Conservation (phyloP, 2,329 filamentous ascomycete genomes). For the Penicillium nordicum region DNA sequence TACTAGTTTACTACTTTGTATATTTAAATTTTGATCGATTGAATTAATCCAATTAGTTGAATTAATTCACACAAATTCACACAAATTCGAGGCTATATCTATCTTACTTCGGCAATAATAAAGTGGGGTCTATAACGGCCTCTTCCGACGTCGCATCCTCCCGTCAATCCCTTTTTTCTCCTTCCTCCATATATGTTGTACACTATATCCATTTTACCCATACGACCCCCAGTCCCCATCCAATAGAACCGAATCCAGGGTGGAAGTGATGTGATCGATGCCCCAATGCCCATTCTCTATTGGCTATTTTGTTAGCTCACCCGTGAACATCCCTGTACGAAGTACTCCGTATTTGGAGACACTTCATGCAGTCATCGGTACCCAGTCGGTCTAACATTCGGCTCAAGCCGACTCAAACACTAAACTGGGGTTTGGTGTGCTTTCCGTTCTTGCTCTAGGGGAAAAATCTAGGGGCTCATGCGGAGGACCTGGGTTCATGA, state of each 20-base stretch:
- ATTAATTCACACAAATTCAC: too few relatives aligned
- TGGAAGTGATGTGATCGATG: background rate
- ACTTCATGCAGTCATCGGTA: background rate
- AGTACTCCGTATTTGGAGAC: background rate
- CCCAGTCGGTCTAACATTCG: background rate
- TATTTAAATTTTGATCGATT: background rate
- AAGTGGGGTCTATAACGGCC: constrained; percentile 9
- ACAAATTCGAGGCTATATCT: background rate
- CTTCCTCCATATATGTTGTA: background rate
- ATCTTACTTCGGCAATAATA: constrained; percentile 9
- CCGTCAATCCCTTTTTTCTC: background rate
- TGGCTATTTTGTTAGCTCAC: background rate
- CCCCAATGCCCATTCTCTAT: background rate
- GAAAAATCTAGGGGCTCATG: background rate
- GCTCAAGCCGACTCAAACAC: constrained; percentile 1
- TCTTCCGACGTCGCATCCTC: background rate
- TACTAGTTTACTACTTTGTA: background rate
- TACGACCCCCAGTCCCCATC: background rate
- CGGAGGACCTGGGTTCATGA: background rate
- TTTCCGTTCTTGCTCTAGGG: background rate
- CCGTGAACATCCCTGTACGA: background rate
- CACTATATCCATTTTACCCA: background rate
- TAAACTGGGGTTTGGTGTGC: background rate
- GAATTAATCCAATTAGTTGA: background rate
- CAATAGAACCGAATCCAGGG: background rate